Conservation (phyloP, 306 rosid species). For the Gynostemma pentaphyllum region DNA sequence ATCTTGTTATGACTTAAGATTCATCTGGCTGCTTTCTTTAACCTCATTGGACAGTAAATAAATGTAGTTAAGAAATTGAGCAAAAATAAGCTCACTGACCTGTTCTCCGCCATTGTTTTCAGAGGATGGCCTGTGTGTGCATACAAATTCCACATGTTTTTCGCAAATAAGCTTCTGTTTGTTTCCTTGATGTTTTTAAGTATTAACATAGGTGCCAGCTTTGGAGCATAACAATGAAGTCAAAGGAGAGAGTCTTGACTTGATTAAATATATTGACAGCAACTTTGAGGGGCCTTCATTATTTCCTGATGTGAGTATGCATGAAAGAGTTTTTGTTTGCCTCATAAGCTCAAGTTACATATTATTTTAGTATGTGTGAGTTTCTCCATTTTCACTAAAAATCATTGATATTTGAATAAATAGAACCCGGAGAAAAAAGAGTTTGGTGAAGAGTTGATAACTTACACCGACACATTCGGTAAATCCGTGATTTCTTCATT, state of each 20-base stretch:
- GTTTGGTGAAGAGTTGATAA: slow-evolving; percentile 62
- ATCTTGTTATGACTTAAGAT: too few relatives aligned
- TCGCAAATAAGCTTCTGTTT: background rate
- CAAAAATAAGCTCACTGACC: too few relatives aligned
- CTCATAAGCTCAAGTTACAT: background rate
- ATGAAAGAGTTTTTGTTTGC: background rate
- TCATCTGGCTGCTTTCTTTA: too few relatives aligned
- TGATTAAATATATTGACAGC: slow-evolving; percentile 49
- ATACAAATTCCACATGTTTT: too few relatives aligned
- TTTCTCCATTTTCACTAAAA: background rate
- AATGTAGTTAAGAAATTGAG: too few relatives aligned
- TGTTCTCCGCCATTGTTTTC: background rate
- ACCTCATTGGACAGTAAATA: too few relatives aligned
- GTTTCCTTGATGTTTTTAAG: background rate
- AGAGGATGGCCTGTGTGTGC: background rate
- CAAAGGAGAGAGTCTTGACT: slow-evolving; percentile 59
- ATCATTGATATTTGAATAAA: slow-evolving; percentile 3
- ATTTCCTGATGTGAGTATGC: slow-evolving; percentile 46
- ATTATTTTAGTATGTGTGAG: background rate
- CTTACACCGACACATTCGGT: slow-evolving; percentile 42
- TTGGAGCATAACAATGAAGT: slow-evolving; percentile 52
- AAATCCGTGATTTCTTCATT: slow-evolving; percentile 37
- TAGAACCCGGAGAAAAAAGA: slow-evolving; percentile 47
- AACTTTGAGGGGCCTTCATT: slow-evolving; percentile 58
- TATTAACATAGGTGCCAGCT: slow-evolving; percentile 27